Base-by-base conservation (phyloP, 2,329 filamentous ascomycete genomes). In the Aspergillus cejpii region DNA sequence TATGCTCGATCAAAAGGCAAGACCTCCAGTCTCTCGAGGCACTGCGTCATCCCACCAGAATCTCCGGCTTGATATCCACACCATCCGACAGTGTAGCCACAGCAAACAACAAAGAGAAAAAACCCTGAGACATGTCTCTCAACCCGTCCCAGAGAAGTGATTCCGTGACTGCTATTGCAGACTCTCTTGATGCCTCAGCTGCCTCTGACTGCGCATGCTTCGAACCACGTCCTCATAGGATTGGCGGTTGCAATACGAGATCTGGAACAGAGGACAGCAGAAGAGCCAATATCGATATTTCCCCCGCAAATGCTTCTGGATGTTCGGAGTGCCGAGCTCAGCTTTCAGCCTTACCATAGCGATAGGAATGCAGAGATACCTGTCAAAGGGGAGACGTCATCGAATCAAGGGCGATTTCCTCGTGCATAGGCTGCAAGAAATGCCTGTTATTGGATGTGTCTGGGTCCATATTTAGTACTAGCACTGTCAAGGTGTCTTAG, bases 211-310 rank as follows among this genome's bases (percentile, higher is more conserved):
- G 31, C 10, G 11, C 31, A 5, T 34, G 31, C 17, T 4, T 34
- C 15, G 29, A 33, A n/a, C 15, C 37, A 38, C 21, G 28, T 36
- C 21, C 41, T n/a, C 33, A 23, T 40, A 39, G 37, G 36, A 49
- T 44, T 43, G 48, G 40, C 17, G 41, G 36, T 36, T 28, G 41
- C 26, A 57, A 61, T 59, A 61, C 58, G 58, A 61, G 57, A 34
- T 53, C 50, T 53, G 49, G 46, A 54, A 57, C 50, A 51, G 34
- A 15, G 31, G 34, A 44, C 34, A 34, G 27, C 3, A 17, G 17
- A 20, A 17, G 11, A 51, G 42, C 51, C 39, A 48, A 27, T 39
- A 50, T 24, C 8, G 8, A 24, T 4, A 8, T 8, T 5, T 37
- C 14, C 26, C 31, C 37, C 14, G 19, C 31, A 34, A 34, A 34